A percentile compares a stretch with the other conserved stretches of the same genome.
Conservation (phyloP, 139 green algal species). For the Chlamydomonas schloesseri region DNA sequence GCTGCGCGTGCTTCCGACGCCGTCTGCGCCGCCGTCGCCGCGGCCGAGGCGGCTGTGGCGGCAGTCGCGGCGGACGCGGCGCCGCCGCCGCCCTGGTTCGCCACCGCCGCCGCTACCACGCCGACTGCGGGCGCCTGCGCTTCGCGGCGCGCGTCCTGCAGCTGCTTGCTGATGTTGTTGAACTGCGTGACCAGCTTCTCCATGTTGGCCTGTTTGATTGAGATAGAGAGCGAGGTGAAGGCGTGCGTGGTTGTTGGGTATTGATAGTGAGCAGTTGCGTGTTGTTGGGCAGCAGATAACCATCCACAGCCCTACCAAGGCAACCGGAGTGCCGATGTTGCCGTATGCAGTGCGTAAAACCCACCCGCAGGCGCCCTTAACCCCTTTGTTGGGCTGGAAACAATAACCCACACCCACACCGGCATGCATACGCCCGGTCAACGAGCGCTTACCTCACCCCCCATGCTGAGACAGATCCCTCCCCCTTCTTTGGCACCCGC, state of each 20-base stretch:
- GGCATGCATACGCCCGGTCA: too few relatives aligned
- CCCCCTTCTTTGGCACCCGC: too few relatives aligned
- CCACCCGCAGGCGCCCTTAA: too few relatives aligned
- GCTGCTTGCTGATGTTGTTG: constrained; percentile 35
- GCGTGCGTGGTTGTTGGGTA: background rate
- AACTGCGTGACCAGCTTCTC: constrained; percentile 39
- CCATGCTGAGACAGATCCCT: too few relatives aligned
- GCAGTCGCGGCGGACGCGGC: constrained; percentile 15
- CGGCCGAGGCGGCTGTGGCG: constrained; percentile 23
- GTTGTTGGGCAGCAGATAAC: too few relatives aligned
- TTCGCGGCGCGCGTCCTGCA: background rate
- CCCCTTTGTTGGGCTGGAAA: too few relatives aligned
- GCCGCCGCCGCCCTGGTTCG: background rate
- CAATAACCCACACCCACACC: too few relatives aligned
- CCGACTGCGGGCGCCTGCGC: background rate
- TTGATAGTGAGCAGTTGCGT: background rate
- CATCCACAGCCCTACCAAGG: too few relatives aligned
- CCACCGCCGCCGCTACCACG: constrained; percentile 7
- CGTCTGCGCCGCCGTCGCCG: constrained; percentile 28
- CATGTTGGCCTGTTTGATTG: constrained; percentile 25
- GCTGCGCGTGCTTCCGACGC: constrained; percentile 24
- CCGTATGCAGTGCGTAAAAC: too few relatives aligned
- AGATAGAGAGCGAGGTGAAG: background rate
- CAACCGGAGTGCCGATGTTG: too few relatives aligned
- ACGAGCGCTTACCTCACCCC: too few relatives aligned